Evolutionary conservation across 2,329 filamentous ascomycete species (phyloP), one percentile per base, ranked within the genome.

Genomic region (Colletotrichum spaethianum): DNA sequence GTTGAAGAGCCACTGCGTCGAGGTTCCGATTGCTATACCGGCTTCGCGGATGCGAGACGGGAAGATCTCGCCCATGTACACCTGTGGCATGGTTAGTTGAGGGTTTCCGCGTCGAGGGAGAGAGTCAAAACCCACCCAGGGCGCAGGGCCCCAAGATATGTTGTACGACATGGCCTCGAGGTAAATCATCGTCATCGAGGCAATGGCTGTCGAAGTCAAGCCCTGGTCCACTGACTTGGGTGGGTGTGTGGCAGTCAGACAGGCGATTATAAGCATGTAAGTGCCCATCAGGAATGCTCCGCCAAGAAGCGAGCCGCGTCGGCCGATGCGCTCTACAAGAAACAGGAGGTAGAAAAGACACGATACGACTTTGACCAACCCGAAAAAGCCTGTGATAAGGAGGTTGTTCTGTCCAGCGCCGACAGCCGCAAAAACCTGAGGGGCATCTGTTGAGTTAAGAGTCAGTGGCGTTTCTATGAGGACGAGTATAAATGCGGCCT

Each of bases 361-460:
- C 4, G 85, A 84, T 0, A 86, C 79, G 31, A 88, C 84, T 77
- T 88, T 88, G 70, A 87, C 83, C 9, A 87, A 78, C 3, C 86
- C 86, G 53, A 89, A 88, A 77, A 88, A 87, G 12, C 86, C 87
- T 1, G 85, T 88, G 63, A 88, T 82, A 9, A 88, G 79, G 48
- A 87, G 83, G 33, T 59, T 69, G 4, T 69, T 31, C 52, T 83
- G 78, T 5, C 85, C 85, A 7, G 86, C 85, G 4, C 86, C 86
- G 12, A 88, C 84, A 3, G 85, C 81, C 18, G 80, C 79, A 78
- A 88, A 88, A 50, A 88, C 85, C 75, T 88, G 86, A 0, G 84
- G 86, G 1, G 85, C 85, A 74, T 86, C 81, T 82, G 28, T 8
- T 4, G 8, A 1, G 3, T 36, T 33, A 12, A n/a, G 20, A n/a